A percentile compares a stretch with the other conserved stretches of the same genome.
Conservation (phyloP, 2,329 filamentous ascomycete species). For the Colletotrichum simmondsii region DNA sequence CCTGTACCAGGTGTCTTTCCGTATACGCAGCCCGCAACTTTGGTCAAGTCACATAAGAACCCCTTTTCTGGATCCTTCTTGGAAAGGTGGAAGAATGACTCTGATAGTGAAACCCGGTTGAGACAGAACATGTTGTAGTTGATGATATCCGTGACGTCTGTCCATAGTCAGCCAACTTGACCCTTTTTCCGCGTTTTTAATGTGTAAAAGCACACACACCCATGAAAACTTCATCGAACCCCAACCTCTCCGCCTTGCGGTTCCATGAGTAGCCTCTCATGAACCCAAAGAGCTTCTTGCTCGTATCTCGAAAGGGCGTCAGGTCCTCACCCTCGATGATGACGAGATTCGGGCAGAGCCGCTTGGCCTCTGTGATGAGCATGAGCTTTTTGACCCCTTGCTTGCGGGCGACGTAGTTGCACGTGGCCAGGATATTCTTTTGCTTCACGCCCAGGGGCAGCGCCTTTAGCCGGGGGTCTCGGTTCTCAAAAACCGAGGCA, state of each 20-base stretch:
- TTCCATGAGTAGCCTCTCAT: conserved; percentile 82
- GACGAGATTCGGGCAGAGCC: conserved; percentile 83
- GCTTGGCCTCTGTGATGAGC: conserved; percentile 83
- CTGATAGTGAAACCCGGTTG: conserved; percentile 70
- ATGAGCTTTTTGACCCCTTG: conserved; percentile 84
- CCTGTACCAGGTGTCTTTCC: conserved; percentile 37
- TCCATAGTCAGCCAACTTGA: conserved; percentile 56
- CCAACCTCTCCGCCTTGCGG: conserved; percentile 80
- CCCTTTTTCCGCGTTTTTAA: no score
- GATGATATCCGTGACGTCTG: conserved; percentile 88
- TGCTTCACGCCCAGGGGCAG: conserved; percentile 87
- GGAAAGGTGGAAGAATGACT: conserved; percentile 85
- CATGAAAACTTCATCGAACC: conserved; percentile 85
- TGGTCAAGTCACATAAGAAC: conserved; percentile 80
- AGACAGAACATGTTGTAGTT: conserved; percentile 82
- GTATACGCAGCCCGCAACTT: conserved; percentile 70
- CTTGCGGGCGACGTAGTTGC: conserved; percentile 90
- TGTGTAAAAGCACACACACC: conserved; percentile 42
- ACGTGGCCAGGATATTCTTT: conserved; percentile 92
- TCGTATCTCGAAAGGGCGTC: conserved; percentile 85
- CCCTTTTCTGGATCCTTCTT: conserved; percentile 80
- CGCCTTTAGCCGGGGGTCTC: conserved; percentile 77
- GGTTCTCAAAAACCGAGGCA: conserved; percentile 87
- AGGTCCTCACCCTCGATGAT: conserved; percentile 90
- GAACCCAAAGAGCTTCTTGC: conserved; percentile 82